Base-by-base conservation (phyloP, 805 yeast species). In the Brettanomyces nanus region DNA sequence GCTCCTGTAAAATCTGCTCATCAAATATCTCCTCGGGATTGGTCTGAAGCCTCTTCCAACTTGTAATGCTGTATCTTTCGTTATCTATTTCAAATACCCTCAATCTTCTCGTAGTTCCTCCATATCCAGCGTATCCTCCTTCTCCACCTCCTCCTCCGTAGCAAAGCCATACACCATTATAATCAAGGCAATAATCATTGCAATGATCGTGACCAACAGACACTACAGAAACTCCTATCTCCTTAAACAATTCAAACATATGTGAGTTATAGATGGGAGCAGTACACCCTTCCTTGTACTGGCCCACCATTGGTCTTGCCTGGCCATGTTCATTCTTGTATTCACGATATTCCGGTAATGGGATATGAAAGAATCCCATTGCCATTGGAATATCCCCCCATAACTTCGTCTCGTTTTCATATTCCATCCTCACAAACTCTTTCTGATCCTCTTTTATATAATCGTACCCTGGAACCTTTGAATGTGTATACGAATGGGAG, bases 51-150 rank as follows among this genome's bases (percentile, higher is more conserved):
- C 92, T 61, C 58, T 89, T 87, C 87, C 94, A 85, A 2, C 86
- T 73, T 27, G 53, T 57, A 22, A 81, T 73, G 15, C 62, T 61
- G 2, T 70, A 68, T 1, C 56, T 53, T 6, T 58, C 50, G 4
- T 3, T 5, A 53, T 86, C 80, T 10, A 89, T 49, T 30, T 83
- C 86, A 54, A 69, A 90, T 0, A 80, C 49, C 35, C 98, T 67
- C 32, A 86, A 52, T 39, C 97, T 69, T 49, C 98, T 73, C n/a
- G 80, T 67, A 23, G 81, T 85, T 2, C 89, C 90, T 1, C 87
- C 90, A 51, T 87, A 86, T 0, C 97, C 97, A 6, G 82, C 97
- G 54, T 92, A 92, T 0, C 96, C 97, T 28, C 97, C 98, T 61
- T 85, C 94, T 13, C 97, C 98, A 4, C 74, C 70, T 1, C 79